These are phyloP conservation scores for Leucocoprinus birnbaumii DNA, from an alignment of 768 basidiomycete species.

Conservation along the genomic window DNA sequence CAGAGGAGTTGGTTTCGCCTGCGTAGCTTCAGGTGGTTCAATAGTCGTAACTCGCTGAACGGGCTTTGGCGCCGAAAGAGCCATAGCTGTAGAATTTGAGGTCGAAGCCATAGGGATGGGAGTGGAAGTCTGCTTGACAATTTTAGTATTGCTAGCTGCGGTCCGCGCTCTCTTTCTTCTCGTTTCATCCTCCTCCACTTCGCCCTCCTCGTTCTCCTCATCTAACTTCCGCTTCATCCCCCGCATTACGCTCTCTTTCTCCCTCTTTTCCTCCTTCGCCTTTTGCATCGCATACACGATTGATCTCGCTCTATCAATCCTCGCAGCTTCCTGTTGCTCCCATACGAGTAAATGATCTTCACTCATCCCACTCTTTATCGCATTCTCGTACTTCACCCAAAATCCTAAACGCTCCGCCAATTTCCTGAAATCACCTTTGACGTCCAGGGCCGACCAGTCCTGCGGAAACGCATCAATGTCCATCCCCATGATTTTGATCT, in stretches of 20 bases:
- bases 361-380: slow-evolving; percentile 24
- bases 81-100: not conserved
- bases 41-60: no score
- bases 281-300: slow-evolving; percentile 3
- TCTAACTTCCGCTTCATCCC: not conserved
- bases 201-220: not conserved
- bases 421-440: slow-evolving; percentile 18
- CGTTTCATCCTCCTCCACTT: not conserved
- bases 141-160: not conserved
- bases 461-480: not conserved
- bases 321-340: slow-evolving; percentile 21
- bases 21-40: no score
- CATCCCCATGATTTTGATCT: not conserved
- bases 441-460: not conserved
- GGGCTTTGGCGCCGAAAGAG: not conserved
- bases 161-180: not conserved
- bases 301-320: slow-evolving; percentile 7
- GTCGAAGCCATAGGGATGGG: not conserved
- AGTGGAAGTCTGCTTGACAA: not conserved
- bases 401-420: slow-evolving; percentile 30
- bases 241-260: no score
- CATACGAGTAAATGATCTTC: slow-evolving; percentile 13
- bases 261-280: not conserved
- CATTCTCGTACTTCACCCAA: slow-evolving; percentile 27
- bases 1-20: no score